Evolutionary conservation across 441 rosid species (phyloP), one percentile per base, ranked within the genome.

Genomic region (Populus trichocarpa): DNA sequence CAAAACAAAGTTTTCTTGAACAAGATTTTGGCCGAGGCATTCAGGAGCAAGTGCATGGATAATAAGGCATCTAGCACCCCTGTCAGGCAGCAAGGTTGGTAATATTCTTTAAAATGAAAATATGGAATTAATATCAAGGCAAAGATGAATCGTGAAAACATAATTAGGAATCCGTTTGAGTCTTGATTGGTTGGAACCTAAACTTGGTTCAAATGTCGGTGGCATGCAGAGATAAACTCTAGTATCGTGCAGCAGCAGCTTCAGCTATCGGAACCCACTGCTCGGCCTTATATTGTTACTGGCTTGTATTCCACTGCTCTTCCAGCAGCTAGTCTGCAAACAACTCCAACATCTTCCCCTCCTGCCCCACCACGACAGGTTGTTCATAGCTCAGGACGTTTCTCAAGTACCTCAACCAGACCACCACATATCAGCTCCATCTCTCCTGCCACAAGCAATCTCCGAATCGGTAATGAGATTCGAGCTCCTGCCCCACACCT

Each of bases 1-100:
- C 80, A 73, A 79, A 71, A 75, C 76, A 85, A 79, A 81, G 84
- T 91, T 79, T 67, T 79, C 72, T 85, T 87, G 93, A 90, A 87
- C 87, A 92, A 86, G 90, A 85, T 92, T 63, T 85, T 97, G 88
- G 94, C 98, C 0, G 92, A 85, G 70, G 93, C 92, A 16, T 91
- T 92, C 85, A 82, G 88, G 81, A 82, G 82, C 65, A 92, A 93
- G 83, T 93, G 92, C 67, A 81, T 71, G 61, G 92, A 89, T 79
- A 71, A 32, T 35, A 89, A 71, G 80, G 75, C 78, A 74, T 72
- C 89, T 78, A 74, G 42, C 38, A 28, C 79, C 13, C 77, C 82
- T 13, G 79, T 78, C 75, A 64, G 70, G 71, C 85, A 77, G 76
- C 88, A 83, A 84, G 98, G 99, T 93, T 75, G 33, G 83, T 78